Conservation (phyloP, 2,329 filamentous ascomycete genomes). For the Colletotrichum liriopes region DNA sequence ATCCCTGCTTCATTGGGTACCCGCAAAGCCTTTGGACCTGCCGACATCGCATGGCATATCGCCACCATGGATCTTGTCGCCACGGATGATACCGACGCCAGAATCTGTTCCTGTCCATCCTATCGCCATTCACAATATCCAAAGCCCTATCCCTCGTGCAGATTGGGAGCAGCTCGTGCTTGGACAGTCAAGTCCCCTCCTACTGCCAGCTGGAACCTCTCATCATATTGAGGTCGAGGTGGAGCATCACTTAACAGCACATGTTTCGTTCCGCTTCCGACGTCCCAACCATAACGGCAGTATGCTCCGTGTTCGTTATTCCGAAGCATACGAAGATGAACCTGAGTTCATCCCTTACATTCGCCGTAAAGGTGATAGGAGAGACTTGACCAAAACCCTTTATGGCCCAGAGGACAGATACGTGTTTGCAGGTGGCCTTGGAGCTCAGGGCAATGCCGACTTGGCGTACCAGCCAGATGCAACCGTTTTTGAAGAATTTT, state of each 20-base stretch:
- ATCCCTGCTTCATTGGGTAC: background rate
- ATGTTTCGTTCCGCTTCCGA: constrained; percentile 1
- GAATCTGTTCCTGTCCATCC: background rate
- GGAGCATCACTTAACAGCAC: constrained; percentile 1
- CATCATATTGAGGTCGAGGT: constrained; percentile 18
- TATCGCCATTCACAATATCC: background rate
- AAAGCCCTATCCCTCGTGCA: background rate
- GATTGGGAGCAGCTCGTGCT: constrained; percentile 8
- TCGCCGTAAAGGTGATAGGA: constrained; percentile 14
- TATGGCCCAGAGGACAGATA: constrained; percentile 21
- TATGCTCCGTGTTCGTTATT: constrained; percentile 11
- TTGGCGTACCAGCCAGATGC: background rate
- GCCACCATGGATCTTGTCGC: background rate
- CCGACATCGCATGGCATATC: background rate
- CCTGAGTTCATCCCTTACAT: constrained; percentile 10
- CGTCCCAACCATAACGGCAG: background rate
- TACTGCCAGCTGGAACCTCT: constrained; percentile 8
- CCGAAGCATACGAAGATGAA: constrained; percentile 29
- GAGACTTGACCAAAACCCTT: constrained; percentile 10
- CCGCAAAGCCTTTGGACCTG: constrained; percentile 13
- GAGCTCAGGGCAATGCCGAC: background rate
- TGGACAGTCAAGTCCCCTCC: background rate
- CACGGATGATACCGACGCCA: background rate
- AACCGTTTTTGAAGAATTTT: constrained; percentile 15
- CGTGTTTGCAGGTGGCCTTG: background rate